These are phyloP conservation scores for Cicer arietinum DNA, from an alignment of 306 rosid genomes.

Conservation along the genomic window DNA sequence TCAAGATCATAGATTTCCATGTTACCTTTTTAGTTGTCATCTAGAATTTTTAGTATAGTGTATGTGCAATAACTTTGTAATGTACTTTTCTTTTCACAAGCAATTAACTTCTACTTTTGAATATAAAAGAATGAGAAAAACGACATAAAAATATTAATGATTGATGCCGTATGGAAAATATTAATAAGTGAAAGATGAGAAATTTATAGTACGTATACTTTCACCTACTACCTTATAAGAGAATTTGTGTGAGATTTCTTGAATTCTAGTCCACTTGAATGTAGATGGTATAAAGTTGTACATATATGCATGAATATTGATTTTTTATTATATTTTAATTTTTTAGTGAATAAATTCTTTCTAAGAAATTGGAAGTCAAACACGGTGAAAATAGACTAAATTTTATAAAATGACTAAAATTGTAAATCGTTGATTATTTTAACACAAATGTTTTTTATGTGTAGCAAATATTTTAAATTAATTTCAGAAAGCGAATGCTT, in stretches of 20 bases:
- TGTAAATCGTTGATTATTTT: not conserved
- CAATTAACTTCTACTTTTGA: constrained; percentile 31
- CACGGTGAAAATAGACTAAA: too few species aligned
- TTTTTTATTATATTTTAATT: constrained; percentile 22
- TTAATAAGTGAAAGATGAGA: constrained; percentile 38
- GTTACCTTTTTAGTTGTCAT: constrained; percentile 57
- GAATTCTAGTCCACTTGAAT: constrained; percentile 54
- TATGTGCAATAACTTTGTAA: constrained; percentile 17
- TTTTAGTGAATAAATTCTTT: not conserved
- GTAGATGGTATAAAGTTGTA: constrained; percentile 30
- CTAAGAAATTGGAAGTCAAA: too few species aligned
- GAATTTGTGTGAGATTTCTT: constrained; percentile 47
- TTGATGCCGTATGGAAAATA: constrained; percentile 35
- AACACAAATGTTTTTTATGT: not conserved
- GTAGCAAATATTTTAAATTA: not conserved
- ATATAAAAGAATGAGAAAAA: constrained; percentile 33
- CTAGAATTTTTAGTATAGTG: constrained; percentile 6
- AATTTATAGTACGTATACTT: constrained; percentile 44
- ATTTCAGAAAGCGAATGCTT: not conserved
- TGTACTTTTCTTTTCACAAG: constrained; percentile 32
- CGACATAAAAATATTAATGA: constrained; percentile 30
- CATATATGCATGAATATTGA: constrained; percentile 34
- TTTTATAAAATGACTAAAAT: not conserved
- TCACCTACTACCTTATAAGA: constrained; percentile 51
- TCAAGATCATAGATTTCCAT: constrained; percentile 68